Conservation (phyloP, 2,329 filamentous ascomycete genomes). For the Nemania diffusa region DNA sequence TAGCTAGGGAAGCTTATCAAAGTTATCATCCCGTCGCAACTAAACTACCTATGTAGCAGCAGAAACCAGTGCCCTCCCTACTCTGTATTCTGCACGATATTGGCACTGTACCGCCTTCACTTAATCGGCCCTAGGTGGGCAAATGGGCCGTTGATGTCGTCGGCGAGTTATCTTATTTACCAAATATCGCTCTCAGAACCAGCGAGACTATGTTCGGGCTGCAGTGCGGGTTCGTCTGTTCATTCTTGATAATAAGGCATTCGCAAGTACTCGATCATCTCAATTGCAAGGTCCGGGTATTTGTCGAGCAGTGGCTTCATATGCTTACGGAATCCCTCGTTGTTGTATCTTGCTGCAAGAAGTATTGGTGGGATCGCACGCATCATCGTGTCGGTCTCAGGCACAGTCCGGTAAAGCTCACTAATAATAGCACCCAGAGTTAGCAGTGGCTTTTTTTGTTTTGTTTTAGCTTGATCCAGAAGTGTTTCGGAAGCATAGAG, state of each 20-base stretch:
- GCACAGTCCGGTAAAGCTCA: conserved; percentile 42
- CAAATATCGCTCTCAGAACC: not conserved
- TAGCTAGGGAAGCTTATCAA: conserved; percentile 6
- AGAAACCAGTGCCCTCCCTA: not conserved
- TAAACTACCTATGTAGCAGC: not conserved
- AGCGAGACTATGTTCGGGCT: not conserved
- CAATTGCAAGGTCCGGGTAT: conserved; percentile 21
- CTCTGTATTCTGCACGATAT: conserved; percentile 8
- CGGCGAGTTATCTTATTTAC: conserved; percentile 5
- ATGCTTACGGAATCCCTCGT: conserved; percentile 22
- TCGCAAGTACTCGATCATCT: conserved; percentile 22
- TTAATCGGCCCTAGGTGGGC: conserved; percentile 11
- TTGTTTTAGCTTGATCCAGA: not conserved
- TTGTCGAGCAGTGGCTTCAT: conserved; percentile 26
- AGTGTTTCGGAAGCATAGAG: not conserved
- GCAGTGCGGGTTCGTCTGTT: not conserved
- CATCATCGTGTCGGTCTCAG: conserved; percentile 36
- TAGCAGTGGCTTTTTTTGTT: not conserved
- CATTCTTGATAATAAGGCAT: conserved; percentile 5
- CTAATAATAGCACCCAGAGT: conserved; percentile 13
- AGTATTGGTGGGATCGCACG: conserved; percentile 31
- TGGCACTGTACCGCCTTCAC: conserved; percentile 26
- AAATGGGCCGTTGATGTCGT: conserved; percentile 12
- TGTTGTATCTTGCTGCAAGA: conserved; percentile 27
- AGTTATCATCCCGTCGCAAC: conserved; percentile 11